Evolutionary conservation across 192 early-diverging fungal species (phyloP).

Genomic region (Gaertneriomyces sp.): DNA sequence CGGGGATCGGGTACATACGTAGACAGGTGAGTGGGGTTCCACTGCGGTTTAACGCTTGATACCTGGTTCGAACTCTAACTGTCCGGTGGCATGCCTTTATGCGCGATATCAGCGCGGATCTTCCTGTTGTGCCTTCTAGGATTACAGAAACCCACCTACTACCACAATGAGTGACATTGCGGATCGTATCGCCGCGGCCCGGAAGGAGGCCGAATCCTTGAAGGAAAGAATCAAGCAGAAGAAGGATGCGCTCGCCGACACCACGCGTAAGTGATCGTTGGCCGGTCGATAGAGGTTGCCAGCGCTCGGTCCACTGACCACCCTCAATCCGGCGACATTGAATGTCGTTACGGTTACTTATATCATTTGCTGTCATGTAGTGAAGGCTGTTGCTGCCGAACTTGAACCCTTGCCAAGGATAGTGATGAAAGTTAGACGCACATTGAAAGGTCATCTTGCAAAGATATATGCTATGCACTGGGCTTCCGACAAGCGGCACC

Average conservation of each 20-base stretch:
- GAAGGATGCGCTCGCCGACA: slow-evolving; percentile 91
- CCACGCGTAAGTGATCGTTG: slow-evolving; percentile 66
- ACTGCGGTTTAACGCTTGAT: no score
- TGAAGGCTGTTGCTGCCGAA: slow-evolving; percentile 79
- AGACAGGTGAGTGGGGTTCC: no score
- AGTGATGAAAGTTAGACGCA: slow-evolving; percentile 92
- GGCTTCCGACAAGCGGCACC: slow-evolving; percentile 94
- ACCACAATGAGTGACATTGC: slow-evolving; percentile 74
- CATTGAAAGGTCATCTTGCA: slow-evolving; percentile 96
- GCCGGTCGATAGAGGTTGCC: no score
- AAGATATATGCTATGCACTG: slow-evolving; percentile 99
- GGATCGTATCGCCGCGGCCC: slow-evolving; percentile 82
- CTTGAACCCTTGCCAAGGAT: slow-evolving; percentile 85
- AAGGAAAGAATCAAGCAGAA: slow-evolving; percentile 96
- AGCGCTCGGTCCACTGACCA: no score
- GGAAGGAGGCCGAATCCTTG: slow-evolving; percentile 90
- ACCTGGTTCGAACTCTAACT: no score
- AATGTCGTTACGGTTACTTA: no score
- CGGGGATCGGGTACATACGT: no score
- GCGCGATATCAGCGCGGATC: no score
- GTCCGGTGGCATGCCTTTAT: no score
- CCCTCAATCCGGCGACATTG: no score
- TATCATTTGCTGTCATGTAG: slow-evolving; percentile 41
- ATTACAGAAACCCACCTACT: neutral
- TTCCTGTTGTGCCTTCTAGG: no score